Evolutionary conservation across 2,329 filamentous ascomycete genomes (phyloP).

Genomic region (Nannizziopsis barbatae): DNA sequence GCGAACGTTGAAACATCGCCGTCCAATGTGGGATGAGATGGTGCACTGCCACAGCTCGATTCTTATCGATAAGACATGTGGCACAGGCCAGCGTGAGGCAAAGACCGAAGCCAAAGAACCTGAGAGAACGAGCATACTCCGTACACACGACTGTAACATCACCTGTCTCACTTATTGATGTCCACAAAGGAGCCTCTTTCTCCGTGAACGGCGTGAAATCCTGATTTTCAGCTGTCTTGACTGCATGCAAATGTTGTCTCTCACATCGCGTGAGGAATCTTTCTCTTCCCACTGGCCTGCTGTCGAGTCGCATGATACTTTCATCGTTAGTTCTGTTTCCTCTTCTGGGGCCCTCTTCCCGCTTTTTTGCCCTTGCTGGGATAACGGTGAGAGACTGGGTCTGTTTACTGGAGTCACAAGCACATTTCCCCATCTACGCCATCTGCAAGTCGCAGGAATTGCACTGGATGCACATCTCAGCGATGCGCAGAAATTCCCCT

Average conservation of each 20-base stretch:
- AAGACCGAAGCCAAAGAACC: too few species aligned
- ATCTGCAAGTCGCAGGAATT: neutral
- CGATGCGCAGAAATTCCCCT: neutral
- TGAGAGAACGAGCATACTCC: too few species aligned
- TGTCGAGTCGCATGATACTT: slow-evolving; percentile 7
- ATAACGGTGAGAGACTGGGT: neutral
- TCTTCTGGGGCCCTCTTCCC: neutral
- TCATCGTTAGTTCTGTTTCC: neutral
- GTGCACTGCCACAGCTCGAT: neutral
- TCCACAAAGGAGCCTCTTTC: too few species aligned
- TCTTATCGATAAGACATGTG: slow-evolving; percentile 5
- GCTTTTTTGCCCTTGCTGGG: neutral
- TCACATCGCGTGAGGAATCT: neutral
- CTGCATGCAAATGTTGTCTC: neutral
- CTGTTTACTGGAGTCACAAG: slow-evolving; percentile 1
- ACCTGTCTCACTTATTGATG: too few species aligned
- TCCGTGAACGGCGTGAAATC: neutral
- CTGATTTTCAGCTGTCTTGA: slow-evolving; percentile 3
- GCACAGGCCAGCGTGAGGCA: neutral
- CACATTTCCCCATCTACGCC: neutral
- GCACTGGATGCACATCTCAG: neutral
- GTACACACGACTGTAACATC: too few species aligned
- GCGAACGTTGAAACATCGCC: too few species aligned
- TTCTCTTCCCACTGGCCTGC: neutral
- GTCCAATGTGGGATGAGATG: too few species aligned